These are phyloP conservation scores for Calvatia gigantea DNA, from an alignment of 768 basidiomycete species.

Conservation along the genomic window DNA sequence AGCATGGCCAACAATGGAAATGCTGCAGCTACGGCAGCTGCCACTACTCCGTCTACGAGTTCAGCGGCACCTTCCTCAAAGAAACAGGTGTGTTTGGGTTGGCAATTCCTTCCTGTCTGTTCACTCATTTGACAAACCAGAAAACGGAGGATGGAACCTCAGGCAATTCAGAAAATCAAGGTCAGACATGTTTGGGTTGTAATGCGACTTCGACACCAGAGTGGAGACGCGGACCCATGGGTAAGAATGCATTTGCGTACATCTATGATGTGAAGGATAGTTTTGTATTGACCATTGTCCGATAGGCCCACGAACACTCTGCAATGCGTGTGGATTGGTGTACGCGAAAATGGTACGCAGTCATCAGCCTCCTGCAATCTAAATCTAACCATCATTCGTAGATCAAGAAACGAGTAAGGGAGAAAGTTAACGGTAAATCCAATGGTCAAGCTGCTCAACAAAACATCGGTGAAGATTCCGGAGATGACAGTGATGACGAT, in stretches of 20 bases:
- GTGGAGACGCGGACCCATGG: constrained; percentile 82
- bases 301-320: constrained; percentile 77
- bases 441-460: constrained; percentile 9
- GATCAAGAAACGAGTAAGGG: constrained; percentile 33
- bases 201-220: constrained; percentile 83
- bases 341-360: constrained; percentile 78
- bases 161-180: constrained; percentile 26
- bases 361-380: constrained; percentile 8
- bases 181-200: constrained; percentile 79
- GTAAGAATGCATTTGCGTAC: constrained; percentile 43
- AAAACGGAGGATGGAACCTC: constrained; percentile 9
- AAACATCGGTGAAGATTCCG: constrained; percentile 9
- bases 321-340: constrained; percentile 84
- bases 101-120: neutral
- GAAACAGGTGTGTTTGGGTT: neutral
- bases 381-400: constrained; percentile 12
- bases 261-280: neutral
- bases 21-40: constrained; percentile 8
- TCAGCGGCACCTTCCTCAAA: constrained; percentile 12
- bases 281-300: constrained; percentile 15
- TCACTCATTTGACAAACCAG: neutral
- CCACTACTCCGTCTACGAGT: constrained; percentile 11
- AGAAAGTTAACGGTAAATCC: constrained; percentile 16
- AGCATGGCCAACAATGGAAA: constrained; percentile 1
- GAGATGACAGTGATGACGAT: constrained; percentile 14